These are phyloP conservation scores for Euphorbia peplus DNA, from an alignment of 345 rosid genomes.

Conservation along the genomic window DNA sequence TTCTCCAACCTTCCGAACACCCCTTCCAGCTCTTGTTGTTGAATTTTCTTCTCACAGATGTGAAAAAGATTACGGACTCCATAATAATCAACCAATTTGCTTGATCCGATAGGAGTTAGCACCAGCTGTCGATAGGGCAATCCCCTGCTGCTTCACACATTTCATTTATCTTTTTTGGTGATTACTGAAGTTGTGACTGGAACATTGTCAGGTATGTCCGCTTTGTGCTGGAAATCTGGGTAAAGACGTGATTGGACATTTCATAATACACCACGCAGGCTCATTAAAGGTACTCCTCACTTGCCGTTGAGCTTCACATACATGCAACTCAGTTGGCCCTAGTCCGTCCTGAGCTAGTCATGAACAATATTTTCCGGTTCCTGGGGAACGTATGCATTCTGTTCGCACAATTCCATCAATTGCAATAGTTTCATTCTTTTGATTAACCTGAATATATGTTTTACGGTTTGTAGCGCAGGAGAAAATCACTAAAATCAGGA, in stretches of 20 bases:
- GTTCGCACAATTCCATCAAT: background rate
- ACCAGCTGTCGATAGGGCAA: background rate
- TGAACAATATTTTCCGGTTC: background rate
- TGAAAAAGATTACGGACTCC: too few species aligned
- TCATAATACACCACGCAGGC: conserved; percentile 48
- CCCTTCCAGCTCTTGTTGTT: background rate
- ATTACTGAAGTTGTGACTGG: conserved; percentile 3
- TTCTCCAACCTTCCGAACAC: background rate
- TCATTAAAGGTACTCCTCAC: conserved; percentile 42
- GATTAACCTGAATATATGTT: conserved; percentile 6
- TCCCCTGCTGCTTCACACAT: background rate
- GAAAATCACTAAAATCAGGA: conserved; percentile 37
- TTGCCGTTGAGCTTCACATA: conserved; percentile 6
- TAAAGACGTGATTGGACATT: conserved; percentile 52
- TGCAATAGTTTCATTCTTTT: conserved; percentile 12
- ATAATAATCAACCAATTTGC: background rate
- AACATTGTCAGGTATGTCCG: conserved; percentile 52
- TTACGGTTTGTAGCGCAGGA: conserved; percentile 42
- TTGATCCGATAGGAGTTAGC: background rate
- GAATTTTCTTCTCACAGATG: background rate
- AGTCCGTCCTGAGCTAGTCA: background rate
- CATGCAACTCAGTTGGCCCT: background rate
- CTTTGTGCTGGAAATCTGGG: conserved; percentile 63
- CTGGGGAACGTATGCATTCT: background rate
- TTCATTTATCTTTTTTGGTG: background rate